Percentiles rank a stretch among this genome's conserved stretches.
Evolutionary conservation across 129 eudicot genomes (phyloP).

Genomic region (Saposhnikovia divaricata): DNA sequence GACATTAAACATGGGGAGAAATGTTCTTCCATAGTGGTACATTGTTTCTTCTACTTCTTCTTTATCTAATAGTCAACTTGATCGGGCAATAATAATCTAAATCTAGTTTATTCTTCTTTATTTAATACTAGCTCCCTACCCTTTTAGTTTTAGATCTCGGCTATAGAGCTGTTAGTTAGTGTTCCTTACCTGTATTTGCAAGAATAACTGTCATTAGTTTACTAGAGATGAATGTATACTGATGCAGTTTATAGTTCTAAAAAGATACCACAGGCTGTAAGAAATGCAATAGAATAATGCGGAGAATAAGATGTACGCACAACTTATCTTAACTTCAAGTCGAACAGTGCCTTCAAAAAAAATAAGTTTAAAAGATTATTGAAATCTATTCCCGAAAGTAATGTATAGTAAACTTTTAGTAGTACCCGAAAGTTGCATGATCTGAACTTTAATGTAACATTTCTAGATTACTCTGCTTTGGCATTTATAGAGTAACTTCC

Average conservation of each 20-base stretch:
- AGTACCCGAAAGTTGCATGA: not conserved
- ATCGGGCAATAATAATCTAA: conserved; percentile 5
- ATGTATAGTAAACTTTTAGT: not conserved
- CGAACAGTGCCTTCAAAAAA: not conserved
- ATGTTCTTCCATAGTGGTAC: conserved; percentile 34
- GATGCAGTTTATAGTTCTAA: not conserved
- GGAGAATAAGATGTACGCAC: not conserved
- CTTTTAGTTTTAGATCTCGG: not conserved
- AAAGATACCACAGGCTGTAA: not conserved
- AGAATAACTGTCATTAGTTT: not conserved
- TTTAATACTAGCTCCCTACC: not conserved
- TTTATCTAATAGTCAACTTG: conserved; percentile 27
- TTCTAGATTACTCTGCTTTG: conserved; percentile 8
- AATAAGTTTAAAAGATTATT: not conserved
- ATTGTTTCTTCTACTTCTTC: conserved; percentile 22
- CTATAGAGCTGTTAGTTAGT: not conserved
- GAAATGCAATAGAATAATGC: not conserved
- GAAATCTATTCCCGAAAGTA: not conserved
- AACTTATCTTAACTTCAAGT: not conserved
- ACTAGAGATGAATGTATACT: not conserved
- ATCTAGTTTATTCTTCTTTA: conserved; percentile 1
- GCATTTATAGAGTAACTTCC: conserved; percentile 22
- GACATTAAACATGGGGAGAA: conserved; percentile 83
- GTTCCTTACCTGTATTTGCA: not conserved
- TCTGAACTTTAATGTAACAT: conserved; percentile 13